Base-by-base conservation (phyloP, 495 filamentous ascomycete genomes). In the Talaromyces nanjingensis region DNA sequence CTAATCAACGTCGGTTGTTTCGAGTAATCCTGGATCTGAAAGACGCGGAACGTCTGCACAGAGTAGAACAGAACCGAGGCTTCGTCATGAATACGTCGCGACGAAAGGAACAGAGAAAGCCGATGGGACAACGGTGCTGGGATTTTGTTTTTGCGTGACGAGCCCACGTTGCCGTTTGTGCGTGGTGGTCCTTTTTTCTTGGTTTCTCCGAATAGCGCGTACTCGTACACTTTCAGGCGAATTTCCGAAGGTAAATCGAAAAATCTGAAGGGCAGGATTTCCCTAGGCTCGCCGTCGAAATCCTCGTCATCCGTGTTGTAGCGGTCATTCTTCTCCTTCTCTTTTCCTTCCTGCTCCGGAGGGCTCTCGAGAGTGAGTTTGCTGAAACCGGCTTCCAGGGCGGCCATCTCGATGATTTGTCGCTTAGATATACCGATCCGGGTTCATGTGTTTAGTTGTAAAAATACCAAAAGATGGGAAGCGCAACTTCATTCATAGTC, bases 211-310 rank as follows among this genome's bases (percentile, higher is more conserved):
- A 79, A 78, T 56, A 96, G 87, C 52, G 86, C 75, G 63, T 84
- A 75, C 59, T 77, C 79, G 70, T 92, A 92, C 45, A 96, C 84
- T 56, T 84, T 84, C 49, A 86, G 66, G 8, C 91, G 89, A 33
- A 96, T 77, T 69, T 96, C 92, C 9, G 85, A 81, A 0, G 92
- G 92, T 0, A 96, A 79, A 57, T 87, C 82, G 70, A 96, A 83
- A 74, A 96, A 92, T 29, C 79, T 84, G 69, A 96, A 96, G 0
- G 84, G 79, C 25, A 45, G 6, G 2, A 49, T 59, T 31, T 42
- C 29, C 24, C 22, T 31, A 4, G 33, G 57, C 5, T 59, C 55
- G 9, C 63, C 22, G 49, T 68, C 59, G 54, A 55, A 42, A 57
- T 65, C 54, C 22, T 63, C 37, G 16, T 68, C 60, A 52, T 66